Conservation (phyloP, 257 asterid species). For the Ophiorrhiza pumila region DNA sequence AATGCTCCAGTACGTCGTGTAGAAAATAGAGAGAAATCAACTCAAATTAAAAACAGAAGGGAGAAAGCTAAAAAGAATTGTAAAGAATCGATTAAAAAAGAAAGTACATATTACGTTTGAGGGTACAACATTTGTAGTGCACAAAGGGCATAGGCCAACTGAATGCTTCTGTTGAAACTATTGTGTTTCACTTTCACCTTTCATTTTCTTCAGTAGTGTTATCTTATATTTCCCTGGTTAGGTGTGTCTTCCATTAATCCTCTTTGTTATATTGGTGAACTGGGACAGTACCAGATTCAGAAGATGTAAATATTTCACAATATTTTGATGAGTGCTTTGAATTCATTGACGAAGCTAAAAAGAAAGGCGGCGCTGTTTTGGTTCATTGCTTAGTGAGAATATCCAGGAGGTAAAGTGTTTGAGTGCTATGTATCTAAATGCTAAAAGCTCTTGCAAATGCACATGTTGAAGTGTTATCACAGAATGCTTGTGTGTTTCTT, state of each 20-base stretch:
- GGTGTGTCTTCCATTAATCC: neutral
- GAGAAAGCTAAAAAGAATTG: no score
- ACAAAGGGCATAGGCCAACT: neutral
- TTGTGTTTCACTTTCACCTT: neutral
- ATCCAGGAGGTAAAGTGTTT: constrained; percentile 74
- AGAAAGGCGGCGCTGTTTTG: constrained; percentile 59
- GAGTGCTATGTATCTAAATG: neutral
- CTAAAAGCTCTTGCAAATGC: neutral
- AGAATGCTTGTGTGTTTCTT: neutral
- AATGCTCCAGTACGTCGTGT: no score
- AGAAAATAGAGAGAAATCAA: no score
- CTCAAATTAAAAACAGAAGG: no score
- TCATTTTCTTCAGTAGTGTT: neutral
- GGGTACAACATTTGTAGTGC: neutral
- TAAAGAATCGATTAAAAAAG: no score
- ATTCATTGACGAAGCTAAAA: constrained; percentile 76
- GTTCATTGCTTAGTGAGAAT: constrained; percentile 87
- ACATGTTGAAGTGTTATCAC: no score
- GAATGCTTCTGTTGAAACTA: neutral
- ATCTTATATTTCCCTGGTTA: neutral
- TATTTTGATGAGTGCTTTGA: constrained; percentile 70
- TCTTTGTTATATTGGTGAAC: constrained; percentile 18
- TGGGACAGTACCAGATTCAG: constrained; percentile 65
- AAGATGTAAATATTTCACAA: constrained; percentile 40
- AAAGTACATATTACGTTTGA: neutral